Percentiles rank a stretch among this genome's conserved stretches.
Evolutionary conservation across 2,329 filamentous ascomycete species (phyloP).

Genomic region (Pseudogymnoascus sp.): DNA sequence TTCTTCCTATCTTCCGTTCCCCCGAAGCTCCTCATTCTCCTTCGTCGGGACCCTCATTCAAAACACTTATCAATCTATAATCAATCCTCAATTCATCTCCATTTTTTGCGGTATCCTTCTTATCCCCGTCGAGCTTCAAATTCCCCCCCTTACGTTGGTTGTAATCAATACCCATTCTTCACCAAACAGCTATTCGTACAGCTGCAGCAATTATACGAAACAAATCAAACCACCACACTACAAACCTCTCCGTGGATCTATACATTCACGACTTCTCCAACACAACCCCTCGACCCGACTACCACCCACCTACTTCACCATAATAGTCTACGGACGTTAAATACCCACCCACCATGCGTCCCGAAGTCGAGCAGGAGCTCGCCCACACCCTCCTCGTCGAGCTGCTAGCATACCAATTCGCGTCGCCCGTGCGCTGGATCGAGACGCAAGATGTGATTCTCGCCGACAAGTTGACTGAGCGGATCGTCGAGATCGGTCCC

Average conservation of each 20-base stretch:
- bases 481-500: slow-evolving; percentile 94
- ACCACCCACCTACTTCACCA: background rate
- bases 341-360: slow-evolving; percentile 63
- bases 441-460: slow-evolving; percentile 99
- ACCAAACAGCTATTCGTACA: background rate
- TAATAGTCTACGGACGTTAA: slow-evolving; percentile 26
- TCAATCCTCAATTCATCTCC: background rate
- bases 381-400: slow-evolving; percentile 96
- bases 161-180: slow-evolving; percentile 4
- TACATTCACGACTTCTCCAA: background rate
- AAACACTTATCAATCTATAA: slow-evolving; percentile 5
- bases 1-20: background rate
- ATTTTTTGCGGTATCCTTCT: background rate
- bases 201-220: background rate
- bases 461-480: slow-evolving; percentile 88
- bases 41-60: background rate
- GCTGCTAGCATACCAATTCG: slow-evolving; percentile 98
- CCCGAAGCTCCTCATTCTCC: background rate
- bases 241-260: background rate
- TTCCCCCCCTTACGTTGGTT: slow-evolving; percentile 6
- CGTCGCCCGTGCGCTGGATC: slow-evolving; percentile 98
- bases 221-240: background rate
- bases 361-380: slow-evolving; percentile 98
- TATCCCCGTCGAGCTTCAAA: slow-evolving; percentile 1
- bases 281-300: background rate